Base-by-base conservation (phyloP, 768 basidiomycete genomes). In the Mycena amicta region DNA sequence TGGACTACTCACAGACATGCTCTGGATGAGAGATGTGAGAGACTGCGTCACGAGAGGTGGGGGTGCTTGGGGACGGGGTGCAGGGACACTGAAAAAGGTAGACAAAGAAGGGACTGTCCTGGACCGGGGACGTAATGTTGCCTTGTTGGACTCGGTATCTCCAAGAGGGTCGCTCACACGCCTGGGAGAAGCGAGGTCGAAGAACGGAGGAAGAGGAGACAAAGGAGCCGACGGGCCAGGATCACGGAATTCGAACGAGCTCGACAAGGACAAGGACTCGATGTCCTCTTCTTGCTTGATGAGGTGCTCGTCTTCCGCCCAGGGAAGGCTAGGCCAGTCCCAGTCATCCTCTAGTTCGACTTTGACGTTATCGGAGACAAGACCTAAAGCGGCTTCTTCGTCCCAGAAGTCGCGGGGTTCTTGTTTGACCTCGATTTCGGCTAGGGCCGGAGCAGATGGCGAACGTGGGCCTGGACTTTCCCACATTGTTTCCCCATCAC, bases 391-490 rank as follows among this genome's bases (percentile, higher is more conserved):
- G 12, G 26, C 47, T 49, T 49, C 47, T 22, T 82, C 80, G 52
- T 90, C 89, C 88, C 88, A 91, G 18, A 88, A 80, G 62, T 90
- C 87, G 20, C 73, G 74, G 1, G 81, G 79, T 61, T 89, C 87
- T 60, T 83, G 80, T 69, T 89, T 87, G 60, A 89, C 80, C 8
- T 71, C 61, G 6, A 78, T 66, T 23, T 76, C 71, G 28, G 74
- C 55, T 5, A 63, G 56, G 2, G 75, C 65, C n/a, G 83, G 82
- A 8, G 81, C 83, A 1, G 84, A 86, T 6, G 85, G 86, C 0
- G 86, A 87, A 28, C 84, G 76, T 27, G 85, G 85, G 2, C 84
- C 83, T 13, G 87, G 86, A 55, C 82, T 82, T 65, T 88, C 86
- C 79, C 82, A 86, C 52, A 81, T 76, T 1, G 82, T 80, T 53